Conservation (phyloP, 2,329 filamentous ascomycete species). For the Xylaria arbuscula region DNA sequence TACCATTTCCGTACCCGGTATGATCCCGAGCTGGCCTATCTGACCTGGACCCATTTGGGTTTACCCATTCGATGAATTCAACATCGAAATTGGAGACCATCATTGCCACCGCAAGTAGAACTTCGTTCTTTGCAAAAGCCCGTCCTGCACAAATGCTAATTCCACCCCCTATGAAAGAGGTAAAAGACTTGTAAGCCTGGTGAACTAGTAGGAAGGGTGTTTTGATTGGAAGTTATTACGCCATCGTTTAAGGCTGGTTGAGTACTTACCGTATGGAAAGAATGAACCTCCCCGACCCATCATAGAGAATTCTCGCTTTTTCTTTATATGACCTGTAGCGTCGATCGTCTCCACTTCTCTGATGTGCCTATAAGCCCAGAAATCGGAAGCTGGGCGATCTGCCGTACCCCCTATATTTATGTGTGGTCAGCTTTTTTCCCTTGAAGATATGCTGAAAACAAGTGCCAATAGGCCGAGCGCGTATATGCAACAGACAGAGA, state of each 20-base stretch:
- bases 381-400: background rate
- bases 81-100: background rate
- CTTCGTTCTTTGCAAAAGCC: background rate
- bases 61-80: background rate
- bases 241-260: too few species aligned
- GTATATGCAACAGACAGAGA: too few species aligned
- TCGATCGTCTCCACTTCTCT: background rate
- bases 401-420: background rate
- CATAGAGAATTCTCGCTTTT: background rate
- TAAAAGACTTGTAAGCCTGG: background rate
- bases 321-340: background rate
- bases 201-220: background rate
- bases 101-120: background rate
- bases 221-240: background rate
- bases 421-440: background rate
- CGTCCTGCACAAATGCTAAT: background rate
- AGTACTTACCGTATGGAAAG: background rate
- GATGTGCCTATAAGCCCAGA: slow-evolving; percentile 1
- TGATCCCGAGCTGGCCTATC: background rate
- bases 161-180: background rate
- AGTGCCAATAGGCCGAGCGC: too few species aligned
- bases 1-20: background rate
- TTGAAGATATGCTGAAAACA: too few species aligned
- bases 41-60: background rate
- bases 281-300: background rate